Base-by-base conservation (phyloP, 495 filamentous ascomycete genomes). In the Clavariopsis aquatica region DNA sequence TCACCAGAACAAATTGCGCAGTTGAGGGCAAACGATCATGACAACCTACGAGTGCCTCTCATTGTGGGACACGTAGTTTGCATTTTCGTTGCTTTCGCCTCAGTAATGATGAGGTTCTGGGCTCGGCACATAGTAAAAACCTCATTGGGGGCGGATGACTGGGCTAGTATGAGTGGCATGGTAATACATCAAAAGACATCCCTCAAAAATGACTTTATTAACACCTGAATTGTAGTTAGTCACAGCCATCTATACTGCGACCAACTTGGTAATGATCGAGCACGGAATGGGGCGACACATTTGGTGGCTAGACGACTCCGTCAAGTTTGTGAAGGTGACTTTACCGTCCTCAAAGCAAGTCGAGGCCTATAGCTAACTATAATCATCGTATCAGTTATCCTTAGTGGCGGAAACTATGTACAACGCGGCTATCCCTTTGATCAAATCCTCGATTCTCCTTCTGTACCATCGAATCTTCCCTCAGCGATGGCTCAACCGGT, bases 391-490 rank as follows among this genome's bases (percentile, higher is more conserved):
- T 47, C 15, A 47, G 45, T 34, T 47, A 47, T 47, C 45, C 19
- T n/a, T 47, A 47, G 45, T 47, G 45, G 45, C 45, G 19, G 45
- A 47, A 47, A 47, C 19, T n/a, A 47, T 47, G 45, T 47, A 52
- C 45, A 47, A 47, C 19, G 45, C 45, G 45, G 45, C 45, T 47
- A 47, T 47, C 45, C 45, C 45, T 6, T 47, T 47, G 45, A 47
- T 47, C 45, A 47, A 47, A 47, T 47, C 45, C 45, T 47, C 45
- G 45, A 47, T 47, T n/a, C 45, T 47, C 45, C 45, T 47, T 47
- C 45, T 47, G 19, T 47, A 47, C 15, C 45, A 47, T 47, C 45
- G 45, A 47, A 47, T 47, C 19, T 47, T 47, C 45, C 45, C 45
- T 47, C 45, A 47, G 45, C 45, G 15, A n/a, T 47, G 45, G 45